Evolutionary conservation across 2,329 filamentous ascomycete species (phyloP).

Genomic region (Tolypocladium cylindrosporum): DNA sequence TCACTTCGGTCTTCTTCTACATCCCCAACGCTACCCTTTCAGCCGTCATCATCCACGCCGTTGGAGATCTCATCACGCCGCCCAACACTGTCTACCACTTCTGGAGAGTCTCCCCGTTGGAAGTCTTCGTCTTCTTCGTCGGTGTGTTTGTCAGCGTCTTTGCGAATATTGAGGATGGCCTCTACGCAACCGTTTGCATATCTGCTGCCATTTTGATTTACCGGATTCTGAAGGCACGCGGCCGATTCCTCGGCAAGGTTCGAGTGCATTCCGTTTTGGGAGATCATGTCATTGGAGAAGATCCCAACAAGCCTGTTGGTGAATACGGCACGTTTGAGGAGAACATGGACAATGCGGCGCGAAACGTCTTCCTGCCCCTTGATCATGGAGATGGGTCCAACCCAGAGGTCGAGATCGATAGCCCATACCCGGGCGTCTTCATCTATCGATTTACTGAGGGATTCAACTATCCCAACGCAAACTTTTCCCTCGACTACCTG

Average conservation of each 20-base stretch:
- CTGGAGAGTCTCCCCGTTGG: slow-evolving; percentile 84
- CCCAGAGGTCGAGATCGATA: slow-evolving; percentile 66
- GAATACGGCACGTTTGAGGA: slow-evolving; percentile 49
- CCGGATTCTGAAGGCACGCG: slow-evolving; percentile 72
- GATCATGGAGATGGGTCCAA: slow-evolving; percentile 87
- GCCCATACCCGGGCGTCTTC: slow-evolving; percentile 84
- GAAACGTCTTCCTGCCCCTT: slow-evolving; percentile 81
- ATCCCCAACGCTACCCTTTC: slow-evolving; percentile 74
- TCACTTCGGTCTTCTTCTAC: slow-evolving; percentile 86
- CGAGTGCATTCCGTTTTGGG: slow-evolving; percentile 70
- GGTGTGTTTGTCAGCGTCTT: slow-evolving; percentile 90
- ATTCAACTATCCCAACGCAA: slow-evolving; percentile 93
- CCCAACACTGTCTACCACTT: slow-evolving; percentile 91
- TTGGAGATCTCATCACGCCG: slow-evolving; percentile 82
- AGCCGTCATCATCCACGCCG: slow-evolving; percentile 91
- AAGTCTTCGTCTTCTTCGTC: slow-evolving; percentile 86
- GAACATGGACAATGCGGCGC: slow-evolving; percentile 36
- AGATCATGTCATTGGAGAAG: slow-evolving; percentile 60
- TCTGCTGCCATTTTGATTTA: slow-evolving; percentile 73
- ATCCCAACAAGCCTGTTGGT: slow-evolving; percentile 33
- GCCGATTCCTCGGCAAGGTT: slow-evolving; percentile 64
- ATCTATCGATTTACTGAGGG: slow-evolving; percentile 93
- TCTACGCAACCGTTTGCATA: slow-evolving; percentile 75
- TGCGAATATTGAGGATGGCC: slow-evolving; percentile 78
- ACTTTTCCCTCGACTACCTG: slow-evolving; percentile 76